Conservation (phyloP, 306 rosid genomes). For the Fragaria nilgerrensis region DNA sequence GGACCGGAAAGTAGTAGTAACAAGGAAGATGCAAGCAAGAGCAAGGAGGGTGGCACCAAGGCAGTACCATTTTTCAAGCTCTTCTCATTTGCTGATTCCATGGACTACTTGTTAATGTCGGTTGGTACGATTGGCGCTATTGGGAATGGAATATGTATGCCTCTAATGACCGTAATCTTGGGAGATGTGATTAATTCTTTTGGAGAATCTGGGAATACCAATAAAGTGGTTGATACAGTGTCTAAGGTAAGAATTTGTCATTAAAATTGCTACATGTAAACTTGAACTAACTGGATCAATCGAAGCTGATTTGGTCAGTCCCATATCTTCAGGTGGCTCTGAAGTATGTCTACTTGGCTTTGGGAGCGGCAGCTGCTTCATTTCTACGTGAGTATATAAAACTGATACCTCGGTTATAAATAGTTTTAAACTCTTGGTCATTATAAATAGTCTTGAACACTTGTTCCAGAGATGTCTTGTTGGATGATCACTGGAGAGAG, state of each 20-base stretch:
- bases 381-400: not conserved
- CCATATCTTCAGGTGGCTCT: not conserved
- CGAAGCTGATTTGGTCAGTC: not conserved
- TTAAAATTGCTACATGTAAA: not conserved
- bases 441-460: not conserved
- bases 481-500: slow-evolving; percentile 37
- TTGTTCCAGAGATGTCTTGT: slow-evolving; percentile 27
- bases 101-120: not conserved
- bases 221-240: not conserved
- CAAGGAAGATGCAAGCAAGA: not conserved
- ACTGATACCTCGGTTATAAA: not conserved
- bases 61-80: slow-evolving; percentile 1
- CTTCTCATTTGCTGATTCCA: not conserved
- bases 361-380: slow-evolving; percentile 2
- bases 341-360: not conserved
- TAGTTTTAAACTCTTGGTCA: not conserved
- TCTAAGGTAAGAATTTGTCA: not conserved
- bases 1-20: not conserved
- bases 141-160: slow-evolving; percentile 60
- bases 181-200: not conserved
- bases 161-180: not conserved
- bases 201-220: not conserved
- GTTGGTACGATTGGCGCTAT: slow-evolving; percentile 38
- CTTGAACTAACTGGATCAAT: not conserved
- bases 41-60: not conserved